A percentile compares a stretch with the other conserved stretches of the same genome.
Evolutionary conservation across 2,329 filamentous ascomycete species (phyloP).

Genomic region (Cladorrhinum sp.): DNA sequence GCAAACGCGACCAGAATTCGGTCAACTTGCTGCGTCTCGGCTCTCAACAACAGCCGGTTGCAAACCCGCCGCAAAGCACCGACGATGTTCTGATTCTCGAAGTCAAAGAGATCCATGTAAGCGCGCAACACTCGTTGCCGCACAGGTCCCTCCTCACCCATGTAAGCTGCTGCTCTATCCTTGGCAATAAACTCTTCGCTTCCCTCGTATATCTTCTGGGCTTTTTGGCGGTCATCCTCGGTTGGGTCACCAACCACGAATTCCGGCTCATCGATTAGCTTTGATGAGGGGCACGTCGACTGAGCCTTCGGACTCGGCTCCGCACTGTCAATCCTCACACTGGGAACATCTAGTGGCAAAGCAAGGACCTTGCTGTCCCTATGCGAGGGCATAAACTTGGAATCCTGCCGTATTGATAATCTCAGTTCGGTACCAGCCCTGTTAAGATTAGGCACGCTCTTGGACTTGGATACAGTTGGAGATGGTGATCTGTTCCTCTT

Average conservation of each 20-base stretch:
- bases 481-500: slow-evolving; percentile 24
- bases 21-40: slow-evolving; percentile 95
- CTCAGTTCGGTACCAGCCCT: slow-evolving; percentile 16
- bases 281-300: no score
- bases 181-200: slow-evolving; percentile 77
- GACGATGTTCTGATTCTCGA: slow-evolving; percentile 75
- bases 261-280: slow-evolving; percentile 60
- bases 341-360: slow-evolving; percentile 42
- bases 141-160: slow-evolving; percentile 70
- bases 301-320: slow-evolving; percentile 41
- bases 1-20: slow-evolving; percentile 89
- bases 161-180: slow-evolving; percentile 79
- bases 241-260: slow-evolving; percentile 58
- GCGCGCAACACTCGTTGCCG: slow-evolving; percentile 62
- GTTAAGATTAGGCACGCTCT: slow-evolving; percentile 29
- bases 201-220: slow-evolving; percentile 79
- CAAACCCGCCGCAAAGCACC: slow-evolving; percentile 77
- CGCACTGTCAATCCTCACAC: slow-evolving; percentile 44
- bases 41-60: slow-evolving; percentile 74
- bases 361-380: slow-evolving; percentile 40
- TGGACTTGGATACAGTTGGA: slow-evolving; percentile 28
- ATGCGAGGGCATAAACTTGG: slow-evolving; percentile 26
- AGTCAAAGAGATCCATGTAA: slow-evolving; percentile 93
- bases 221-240: slow-evolving; percentile 72
- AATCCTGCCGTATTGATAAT: slow-evolving; percentile 14